phyloP scores from a whole-genome alignment of 495 filamentous ascomycete species.

The Neurospora africana region DNA sequence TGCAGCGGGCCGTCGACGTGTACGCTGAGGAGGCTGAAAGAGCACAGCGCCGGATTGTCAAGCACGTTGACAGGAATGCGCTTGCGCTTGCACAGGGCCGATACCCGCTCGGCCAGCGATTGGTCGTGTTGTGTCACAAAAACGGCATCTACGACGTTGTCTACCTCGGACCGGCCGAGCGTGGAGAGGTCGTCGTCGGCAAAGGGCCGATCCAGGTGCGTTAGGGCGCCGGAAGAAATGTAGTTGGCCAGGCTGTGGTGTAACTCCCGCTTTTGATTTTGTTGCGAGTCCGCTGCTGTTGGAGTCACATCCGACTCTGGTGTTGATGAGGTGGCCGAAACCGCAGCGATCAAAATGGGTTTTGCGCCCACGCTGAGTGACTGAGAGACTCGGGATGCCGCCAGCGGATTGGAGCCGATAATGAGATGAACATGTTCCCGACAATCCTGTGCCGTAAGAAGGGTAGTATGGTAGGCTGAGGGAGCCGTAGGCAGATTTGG shows the following conservation, averaged over 20 bases:
- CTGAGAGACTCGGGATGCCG: slow-evolving; percentile 67
- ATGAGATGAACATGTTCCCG: slow-evolving; percentile 75
- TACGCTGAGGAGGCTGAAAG: slow-evolving; percentile 80
- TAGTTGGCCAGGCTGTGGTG: slow-evolving; percentile 66
- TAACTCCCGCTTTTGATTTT: slow-evolving; percentile 15
- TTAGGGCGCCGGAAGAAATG: slow-evolving; percentile 59
- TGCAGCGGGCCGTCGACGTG: slow-evolving; percentile 87
- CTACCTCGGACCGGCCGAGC: slow-evolving; percentile 70
- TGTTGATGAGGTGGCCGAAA: neutral
- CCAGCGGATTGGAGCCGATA: slow-evolving; percentile 75
- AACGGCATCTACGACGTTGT: slow-evolving; percentile 74
- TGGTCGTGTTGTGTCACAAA: slow-evolving; percentile 63
- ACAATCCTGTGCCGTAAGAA: slow-evolving; percentile 70
- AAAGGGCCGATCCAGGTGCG: slow-evolving; percentile 63
- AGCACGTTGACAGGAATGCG: slow-evolving; percentile 89
- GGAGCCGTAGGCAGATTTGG: neutral
- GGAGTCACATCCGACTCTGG: neutral
- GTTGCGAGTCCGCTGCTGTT: slow-evolving; percentile 30
- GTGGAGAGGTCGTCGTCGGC: slow-evolving; percentile 62
- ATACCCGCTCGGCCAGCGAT: slow-evolving; percentile 51
- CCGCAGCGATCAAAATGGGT: slow-evolving; percentile 70
- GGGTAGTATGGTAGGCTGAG: slow-evolving; percentile 29
- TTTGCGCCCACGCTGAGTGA: slow-evolving; percentile 79
- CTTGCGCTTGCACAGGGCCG: slow-evolving; percentile 60
- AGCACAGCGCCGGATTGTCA: slow-evolving; percentile 79